phyloP scores from a whole-genome alignment of 2,329 filamentous ascomycete genomes.

The Biscogniauxia marginata region DNA sequence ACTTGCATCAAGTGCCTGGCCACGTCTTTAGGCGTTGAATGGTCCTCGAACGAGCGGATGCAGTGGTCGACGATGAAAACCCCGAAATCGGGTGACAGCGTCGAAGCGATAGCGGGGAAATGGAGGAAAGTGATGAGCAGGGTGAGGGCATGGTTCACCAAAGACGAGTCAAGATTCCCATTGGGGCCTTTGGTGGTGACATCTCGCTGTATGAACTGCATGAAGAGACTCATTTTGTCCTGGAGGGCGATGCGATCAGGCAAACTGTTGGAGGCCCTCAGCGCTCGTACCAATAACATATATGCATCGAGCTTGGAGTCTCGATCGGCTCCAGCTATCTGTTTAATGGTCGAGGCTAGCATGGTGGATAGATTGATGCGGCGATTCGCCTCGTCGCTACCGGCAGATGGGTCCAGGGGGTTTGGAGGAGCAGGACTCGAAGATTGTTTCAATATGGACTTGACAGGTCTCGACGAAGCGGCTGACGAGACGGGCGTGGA shows the following conservation, averaged over 20 bases:
- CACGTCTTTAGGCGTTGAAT: conserved; percentile 70
- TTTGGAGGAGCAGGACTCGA: conserved; percentile 42
- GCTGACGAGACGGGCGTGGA: conserved; percentile 43
- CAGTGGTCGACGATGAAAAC: conserved; percentile 78
- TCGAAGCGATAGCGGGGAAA: conserved; percentile 67
- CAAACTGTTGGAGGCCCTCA: conserved; percentile 80
- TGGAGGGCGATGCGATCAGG: conserved; percentile 72
- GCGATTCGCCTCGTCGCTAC: conserved; percentile 36
- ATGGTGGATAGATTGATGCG: conserved; percentile 68
- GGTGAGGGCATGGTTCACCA: conserved; percentile 75
- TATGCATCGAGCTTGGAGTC: conserved; percentile 82
- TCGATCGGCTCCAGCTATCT: conserved; percentile 72
- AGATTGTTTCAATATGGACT: conserved; percentile 76
- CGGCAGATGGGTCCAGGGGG: conserved; percentile 42
- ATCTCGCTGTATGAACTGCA: conserved; percentile 82
- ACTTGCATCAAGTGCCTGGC: conserved; percentile 78
- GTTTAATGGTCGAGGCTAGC: conserved; percentile 80
- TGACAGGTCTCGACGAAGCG: conserved; percentile 47
- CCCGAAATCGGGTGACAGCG: conserved; percentile 75
- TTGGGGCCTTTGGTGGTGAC: conserved; percentile 60
- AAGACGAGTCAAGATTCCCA: conserved; percentile 61
- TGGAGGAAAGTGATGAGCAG: conserved; percentile 76
- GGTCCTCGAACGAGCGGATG: conserved; percentile 70
- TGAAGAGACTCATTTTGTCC: conserved; percentile 73
- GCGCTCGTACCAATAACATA: conserved; percentile 69